Evolutionary conservation across 495 filamentous ascomycete genomes (phyloP), one percentile per base, ranked within the genome.

Genomic region (Podospora australis): DNA sequence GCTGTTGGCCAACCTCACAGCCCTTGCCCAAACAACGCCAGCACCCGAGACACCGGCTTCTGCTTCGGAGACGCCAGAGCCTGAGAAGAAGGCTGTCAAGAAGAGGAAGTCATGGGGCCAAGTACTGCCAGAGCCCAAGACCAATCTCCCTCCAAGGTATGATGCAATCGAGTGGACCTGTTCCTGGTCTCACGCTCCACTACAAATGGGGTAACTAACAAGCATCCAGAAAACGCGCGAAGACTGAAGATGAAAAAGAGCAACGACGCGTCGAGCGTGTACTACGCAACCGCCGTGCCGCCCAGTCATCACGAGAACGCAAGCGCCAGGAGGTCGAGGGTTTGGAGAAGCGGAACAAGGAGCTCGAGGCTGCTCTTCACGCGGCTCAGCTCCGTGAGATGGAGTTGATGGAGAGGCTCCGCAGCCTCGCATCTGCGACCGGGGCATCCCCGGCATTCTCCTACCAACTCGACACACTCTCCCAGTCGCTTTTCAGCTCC

Each of bases 61-160:
- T 44, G 60, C 28, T 44, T 54, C 29, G 45, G 58, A 9, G 54
- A 57, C 23, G 1, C 50, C 52, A 9, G 49, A 50, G 17, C 43
- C 56, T 7, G 83, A 88, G 56, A 89, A 85, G 77, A 94, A 87
- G 74, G 80, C 83, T 2, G 68, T 75, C 32, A 97, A 96, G 82
- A 98, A 98, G 78, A 78, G 92, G 66, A 98, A 97, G 75, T 96
- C 91, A 49, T 98, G 92, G 92, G 92, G 92, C 55, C 92, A 98
- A 70, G 86, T 94, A 70, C 82, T 98, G 38, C 92, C 92, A 20
- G 87, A 88, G 57, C 92, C 92, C 17, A 98, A 92, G 78, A 98
- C 92, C 32, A 95, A 94, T 57, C 79, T 98, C 22, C 92, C 92
- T 55, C 92, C 92, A 48, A 82, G 91, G 87, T 91, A 85, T 35